Conservation (phyloP, 768 basidiomycete genomes). For the Suillus subalutaceus region DNA sequence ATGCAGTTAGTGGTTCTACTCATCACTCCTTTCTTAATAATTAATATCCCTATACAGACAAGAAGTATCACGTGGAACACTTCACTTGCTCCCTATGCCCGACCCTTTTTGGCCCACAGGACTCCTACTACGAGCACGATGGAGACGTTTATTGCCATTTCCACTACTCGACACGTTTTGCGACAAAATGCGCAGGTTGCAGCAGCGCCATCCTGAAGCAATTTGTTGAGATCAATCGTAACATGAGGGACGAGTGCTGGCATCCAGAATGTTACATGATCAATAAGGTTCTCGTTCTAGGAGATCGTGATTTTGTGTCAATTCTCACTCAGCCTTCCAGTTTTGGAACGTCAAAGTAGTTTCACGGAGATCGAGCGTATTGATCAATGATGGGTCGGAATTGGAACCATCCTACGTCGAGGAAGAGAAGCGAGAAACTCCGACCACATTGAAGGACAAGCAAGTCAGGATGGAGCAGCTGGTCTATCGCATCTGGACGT, state of each 20-base stretch:
- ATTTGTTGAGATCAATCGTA: constrained; percentile 99
- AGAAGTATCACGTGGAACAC: constrained; percentile 99
- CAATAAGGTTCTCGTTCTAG: constrained; percentile 73
- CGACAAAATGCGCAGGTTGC: constrained; percentile 98
- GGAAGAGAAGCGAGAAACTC: constrained; percentile 81
- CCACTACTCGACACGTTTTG: constrained; percentile 98
- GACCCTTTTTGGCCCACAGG: constrained; percentile 94
- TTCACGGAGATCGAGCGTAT: constrained; percentile 69
- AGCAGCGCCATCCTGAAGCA: constrained; percentile 97
- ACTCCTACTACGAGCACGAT: constrained; percentile 99
- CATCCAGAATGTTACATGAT: constrained; percentile 99
- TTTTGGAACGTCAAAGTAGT: constrained; percentile 99
- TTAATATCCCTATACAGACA: constrained; percentile 56
- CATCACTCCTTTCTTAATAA: constrained; percentile 18
- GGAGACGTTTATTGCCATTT: constrained; percentile 99
- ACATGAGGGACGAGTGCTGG: constrained; percentile 99
- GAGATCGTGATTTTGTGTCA: constrained; percentile 16
- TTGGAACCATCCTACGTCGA: constrained; percentile 61
- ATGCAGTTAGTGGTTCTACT: constrained; percentile 70
- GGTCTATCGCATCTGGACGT: constrained; percentile 99
- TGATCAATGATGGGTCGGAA: constrained; percentile 54
- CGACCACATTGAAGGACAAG: constrained; percentile 80
- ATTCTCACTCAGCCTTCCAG: constrained; percentile 41
- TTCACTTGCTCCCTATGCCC: constrained; percentile 98
- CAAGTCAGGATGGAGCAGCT: constrained; percentile 95